Conservation (phyloP, 768 basidiomycete species). For the Lentinula raphanica region DNA sequence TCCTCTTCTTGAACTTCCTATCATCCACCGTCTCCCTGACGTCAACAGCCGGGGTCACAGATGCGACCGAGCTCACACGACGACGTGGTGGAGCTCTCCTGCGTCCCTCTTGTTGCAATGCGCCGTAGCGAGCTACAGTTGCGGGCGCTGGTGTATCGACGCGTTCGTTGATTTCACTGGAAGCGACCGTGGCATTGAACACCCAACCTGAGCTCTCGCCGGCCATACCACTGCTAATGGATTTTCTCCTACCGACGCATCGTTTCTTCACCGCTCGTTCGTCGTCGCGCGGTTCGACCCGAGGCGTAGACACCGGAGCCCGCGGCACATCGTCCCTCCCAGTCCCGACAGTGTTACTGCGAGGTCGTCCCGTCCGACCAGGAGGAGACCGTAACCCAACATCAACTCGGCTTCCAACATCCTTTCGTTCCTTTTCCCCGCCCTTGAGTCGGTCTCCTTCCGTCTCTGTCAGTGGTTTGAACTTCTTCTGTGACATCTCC, state of each 20-base stretch:
- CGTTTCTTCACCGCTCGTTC: constrained; percentile 47
- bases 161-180: constrained; percentile 25
- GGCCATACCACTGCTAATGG: constrained; percentile 25
- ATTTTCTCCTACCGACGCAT: constrained; percentile 48
- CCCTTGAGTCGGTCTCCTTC: constrained; percentile 13
- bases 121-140: background rate
- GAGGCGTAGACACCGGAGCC: background rate
- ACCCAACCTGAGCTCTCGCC: constrained; percentile 35
- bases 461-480: constrained; percentile 47
- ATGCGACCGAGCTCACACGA: constrained; percentile 1
- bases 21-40: background rate
- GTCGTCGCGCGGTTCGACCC: constrained; percentile 12
- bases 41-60: background rate
- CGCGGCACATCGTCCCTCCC: constrained; percentile 9
- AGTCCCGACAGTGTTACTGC: constrained; percentile 26
- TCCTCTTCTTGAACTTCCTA: background rate
- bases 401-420: background rate
- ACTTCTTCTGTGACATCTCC: constrained; percentile 49
- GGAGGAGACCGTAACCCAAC: background rate
- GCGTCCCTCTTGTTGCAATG: background rate
- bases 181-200: constrained; percentile 46
- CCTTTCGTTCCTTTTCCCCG: constrained; percentile 13
- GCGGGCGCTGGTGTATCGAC: background rate
- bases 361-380: constrained; percentile 19
- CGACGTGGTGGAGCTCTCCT: background rate